phyloP scores from a whole-genome alignment of 345 rosid genomes.

The Lenwebbia sp. region DNA sequence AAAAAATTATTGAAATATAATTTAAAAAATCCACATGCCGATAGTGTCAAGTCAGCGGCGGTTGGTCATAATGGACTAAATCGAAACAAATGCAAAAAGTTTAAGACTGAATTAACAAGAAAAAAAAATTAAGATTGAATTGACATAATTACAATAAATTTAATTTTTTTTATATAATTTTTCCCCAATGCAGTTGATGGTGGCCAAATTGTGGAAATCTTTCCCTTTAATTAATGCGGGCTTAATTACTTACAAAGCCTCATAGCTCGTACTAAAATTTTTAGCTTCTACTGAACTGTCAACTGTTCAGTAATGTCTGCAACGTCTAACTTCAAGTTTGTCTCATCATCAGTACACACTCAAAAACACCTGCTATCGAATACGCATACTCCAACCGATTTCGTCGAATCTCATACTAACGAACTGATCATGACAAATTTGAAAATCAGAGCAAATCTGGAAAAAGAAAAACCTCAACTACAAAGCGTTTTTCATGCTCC shows the following conservation, averaged over 20 bases:
- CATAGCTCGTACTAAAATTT: neutral
- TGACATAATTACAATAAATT: no score
- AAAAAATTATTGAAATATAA: no score
- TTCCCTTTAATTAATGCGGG: neutral
- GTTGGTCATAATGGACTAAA: no score
- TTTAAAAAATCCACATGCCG: no score
- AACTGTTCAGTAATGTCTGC: neutral
- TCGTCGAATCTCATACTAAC: neutral
- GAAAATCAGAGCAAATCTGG: neutral
- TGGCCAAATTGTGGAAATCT: neutral
- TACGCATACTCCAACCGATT: neutral
- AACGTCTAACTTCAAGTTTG: neutral
- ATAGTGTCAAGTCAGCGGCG: no score
- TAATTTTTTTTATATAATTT: no score
- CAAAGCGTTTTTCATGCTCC: neutral
- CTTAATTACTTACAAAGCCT: neutral
- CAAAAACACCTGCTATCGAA: neutral
- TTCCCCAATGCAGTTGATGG: neutral
- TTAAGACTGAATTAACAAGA: no score
- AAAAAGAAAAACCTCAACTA: neutral
- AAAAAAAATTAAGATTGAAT: no score
- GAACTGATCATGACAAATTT: neutral
- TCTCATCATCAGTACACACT: neutral
- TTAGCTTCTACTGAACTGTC: neutral
- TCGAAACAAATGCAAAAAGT: no score